Evolutionary conservation across 2,329 filamentous ascomycete species (phyloP).

Genomic region (Bipolaris cookei): DNA sequence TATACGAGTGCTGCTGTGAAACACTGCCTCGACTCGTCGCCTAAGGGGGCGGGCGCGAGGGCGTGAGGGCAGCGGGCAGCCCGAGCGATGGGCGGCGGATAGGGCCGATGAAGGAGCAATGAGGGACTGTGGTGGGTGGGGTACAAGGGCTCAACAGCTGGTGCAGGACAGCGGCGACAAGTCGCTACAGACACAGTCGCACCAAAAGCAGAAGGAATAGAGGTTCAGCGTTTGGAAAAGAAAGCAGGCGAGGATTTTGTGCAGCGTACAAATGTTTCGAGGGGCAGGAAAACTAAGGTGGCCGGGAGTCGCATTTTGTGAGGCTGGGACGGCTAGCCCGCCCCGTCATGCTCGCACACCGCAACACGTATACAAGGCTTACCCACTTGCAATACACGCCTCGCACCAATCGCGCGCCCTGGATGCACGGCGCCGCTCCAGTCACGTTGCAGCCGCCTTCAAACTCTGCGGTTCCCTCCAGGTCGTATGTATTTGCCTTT

Average conservation of each 20-base stretch:
- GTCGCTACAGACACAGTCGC: slow-evolving; percentile 8
- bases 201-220: slow-evolving; percentile 13
- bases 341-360: slow-evolving; percentile 31
- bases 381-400: neutral
- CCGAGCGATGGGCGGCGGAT: slow-evolving; percentile 21
- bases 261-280: slow-evolving; percentile 18
- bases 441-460: slow-evolving; percentile 4
- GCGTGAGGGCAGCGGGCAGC: slow-evolving; percentile 22
- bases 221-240: slow-evolving; percentile 19
- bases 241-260: slow-evolving; percentile 22
- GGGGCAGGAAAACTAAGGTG: slow-evolving; percentile 30
- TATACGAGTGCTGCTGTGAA: slow-evolving; percentile 34
- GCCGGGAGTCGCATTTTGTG: slow-evolving; percentile 17
- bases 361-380: slow-evolving; percentile 31
- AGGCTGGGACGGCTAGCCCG: slow-evolving; percentile 27
- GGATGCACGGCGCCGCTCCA: neutral
- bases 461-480: neutral
- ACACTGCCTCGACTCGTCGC: slow-evolving; percentile 26
- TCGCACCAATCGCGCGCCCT: slow-evolving; percentile 3
- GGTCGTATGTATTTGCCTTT: no score
- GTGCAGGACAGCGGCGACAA: slow-evolving; percentile 15
- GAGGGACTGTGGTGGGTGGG: slow-evolving; percentile 18
- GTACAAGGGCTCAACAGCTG: slow-evolving; percentile 9
- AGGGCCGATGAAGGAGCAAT: slow-evolving; percentile 12
- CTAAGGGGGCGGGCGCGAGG: slow-evolving; percentile 11